Conservation (phyloP, 306 rosid genomes). For the Castanea mollissima region DNA sequence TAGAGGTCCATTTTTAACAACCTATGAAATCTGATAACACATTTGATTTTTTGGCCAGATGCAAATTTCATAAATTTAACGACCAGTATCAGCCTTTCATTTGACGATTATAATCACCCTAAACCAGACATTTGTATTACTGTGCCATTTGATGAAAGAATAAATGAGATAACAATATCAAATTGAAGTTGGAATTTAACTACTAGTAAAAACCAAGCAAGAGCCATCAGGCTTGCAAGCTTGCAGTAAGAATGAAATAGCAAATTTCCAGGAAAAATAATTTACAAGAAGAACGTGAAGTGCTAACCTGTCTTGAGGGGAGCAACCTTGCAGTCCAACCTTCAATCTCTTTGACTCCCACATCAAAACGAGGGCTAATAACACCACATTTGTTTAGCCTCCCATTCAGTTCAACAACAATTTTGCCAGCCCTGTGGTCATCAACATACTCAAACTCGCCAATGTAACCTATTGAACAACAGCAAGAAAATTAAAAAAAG, state of each 20-base stretch:
- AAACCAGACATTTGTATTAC: neutral
- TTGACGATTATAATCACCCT: neutral
- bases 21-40: no score
- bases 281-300: neutral
- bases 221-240: neutral
- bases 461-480: constrained; percentile 42
- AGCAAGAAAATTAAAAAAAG: neutral
- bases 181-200: neutral
- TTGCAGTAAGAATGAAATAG: no score
- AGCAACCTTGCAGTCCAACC: constrained; percentile 70
- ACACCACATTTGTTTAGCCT: constrained; percentile 68
- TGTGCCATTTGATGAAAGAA: neutral
- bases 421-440: constrained; percentile 63
- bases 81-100: neutral
- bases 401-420: constrained; percentile 65
- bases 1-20: neutral
- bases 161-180: neutral
- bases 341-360: constrained; percentile 61
- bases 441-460: constrained; percentile 68
- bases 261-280: neutral
- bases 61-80: neutral
- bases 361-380: constrained; percentile 69
- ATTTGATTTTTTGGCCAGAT: neutral
- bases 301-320: constrained; percentile 64
- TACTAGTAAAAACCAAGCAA: neutral